These are phyloP conservation scores for Erysiphe neolycopersici DNA, from an alignment of 2,329 filamentous ascomycete genomes.

Conservation along the genomic window DNA sequence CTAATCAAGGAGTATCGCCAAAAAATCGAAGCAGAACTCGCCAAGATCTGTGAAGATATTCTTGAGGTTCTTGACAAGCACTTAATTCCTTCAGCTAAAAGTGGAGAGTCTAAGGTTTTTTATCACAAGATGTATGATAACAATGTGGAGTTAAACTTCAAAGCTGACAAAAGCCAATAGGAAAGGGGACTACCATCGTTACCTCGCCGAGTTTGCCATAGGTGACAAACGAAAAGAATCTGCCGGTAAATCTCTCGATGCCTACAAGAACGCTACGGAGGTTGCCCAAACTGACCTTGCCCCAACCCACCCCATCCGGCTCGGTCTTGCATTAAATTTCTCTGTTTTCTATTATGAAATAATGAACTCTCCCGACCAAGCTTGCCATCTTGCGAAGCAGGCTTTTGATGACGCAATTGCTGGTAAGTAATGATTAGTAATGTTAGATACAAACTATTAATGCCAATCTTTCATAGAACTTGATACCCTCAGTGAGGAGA, in stretches of 20 bases:
- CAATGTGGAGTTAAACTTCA: conserved; percentile 1
- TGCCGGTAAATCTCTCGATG: conserved; percentile 81
- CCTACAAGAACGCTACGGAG: conserved; percentile 86
- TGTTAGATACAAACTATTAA: conserved; percentile 1
- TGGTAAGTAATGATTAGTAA: conserved; percentile 18
- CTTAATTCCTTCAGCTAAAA: conserved; percentile 81
- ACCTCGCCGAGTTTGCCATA: conserved; percentile 88
- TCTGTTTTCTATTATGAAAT: conserved; percentile 99
- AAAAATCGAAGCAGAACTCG: conserved; percentile 93
- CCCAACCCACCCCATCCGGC: conserved; percentile 77
- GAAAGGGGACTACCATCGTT: conserved; percentile 99
- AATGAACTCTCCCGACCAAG: conserved; percentile 91
- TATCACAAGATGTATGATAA: conserved; percentile 88
- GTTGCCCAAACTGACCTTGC: conserved; percentile 72
- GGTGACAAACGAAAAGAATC: conserved; percentile 89
- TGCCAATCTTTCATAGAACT: conserved; percentile 27
- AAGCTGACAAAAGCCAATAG: conserved; percentile 21
- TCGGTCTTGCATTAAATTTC: conserved; percentile 83
- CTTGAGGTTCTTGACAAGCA: conserved; percentile 83
- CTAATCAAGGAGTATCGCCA: conserved; percentile 96
- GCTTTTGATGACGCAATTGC: conserved; percentile 94
- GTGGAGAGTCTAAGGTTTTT: conserved; percentile 96
- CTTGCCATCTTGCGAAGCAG: conserved; percentile 91
- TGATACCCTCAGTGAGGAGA: conserved; percentile 91
- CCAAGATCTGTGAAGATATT: conserved; percentile 94